These are phyloP conservation scores for Globisporangium nagaii DNA, from an alignment of 352 stramenopile species.

Conservation along the genomic window DNA sequence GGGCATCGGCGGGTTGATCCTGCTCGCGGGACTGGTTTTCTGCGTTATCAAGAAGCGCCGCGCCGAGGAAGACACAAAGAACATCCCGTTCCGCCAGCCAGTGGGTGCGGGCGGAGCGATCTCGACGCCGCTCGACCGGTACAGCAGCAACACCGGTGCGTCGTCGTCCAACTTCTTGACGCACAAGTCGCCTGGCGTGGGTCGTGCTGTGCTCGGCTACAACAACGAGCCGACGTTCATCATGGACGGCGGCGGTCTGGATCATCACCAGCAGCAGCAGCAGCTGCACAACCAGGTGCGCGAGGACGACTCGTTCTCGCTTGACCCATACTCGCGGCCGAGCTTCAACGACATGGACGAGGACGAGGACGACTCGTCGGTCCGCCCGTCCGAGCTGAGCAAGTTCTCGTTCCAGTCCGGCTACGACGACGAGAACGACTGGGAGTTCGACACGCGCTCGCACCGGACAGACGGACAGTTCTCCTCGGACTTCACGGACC, in stretches of 20 bases:
- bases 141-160: constrained; percentile 47
- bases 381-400: constrained; percentile 46
- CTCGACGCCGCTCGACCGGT: constrained; percentile 21
- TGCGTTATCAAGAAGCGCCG: constrained; percentile 67
- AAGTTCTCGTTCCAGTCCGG: constrained; percentile 78
- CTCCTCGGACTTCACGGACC: constrained; percentile 20
- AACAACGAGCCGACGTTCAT: constrained; percentile 29
- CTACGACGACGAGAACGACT: constrained; percentile 68
- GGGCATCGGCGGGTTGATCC: constrained; percentile 55
- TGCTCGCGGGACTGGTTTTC: constrained; percentile 59
- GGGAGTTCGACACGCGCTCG: constrained; percentile 55
- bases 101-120: constrained; percentile 18
- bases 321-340: constrained; percentile 61
- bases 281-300: constrained; percentile 13
- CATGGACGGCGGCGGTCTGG: constrained; percentile 30
- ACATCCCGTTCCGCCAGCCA: constrained; percentile 71
- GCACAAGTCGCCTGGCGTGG: constrained; percentile 44
- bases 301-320: constrained; percentile 54
- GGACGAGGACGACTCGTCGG: constrained; percentile 36
- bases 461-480: constrained; percentile 31
- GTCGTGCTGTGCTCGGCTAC: constrained; percentile 23
- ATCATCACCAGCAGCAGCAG: constrained; percentile 15
- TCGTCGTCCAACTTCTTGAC: constrained; percentile 65
- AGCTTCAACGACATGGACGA: constrained; percentile 59
- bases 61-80: constrained; percentile 52